Evolutionary conservation across 83 land plant genomes (phyloP).

Genomic region (Picea mariana): DNA sequence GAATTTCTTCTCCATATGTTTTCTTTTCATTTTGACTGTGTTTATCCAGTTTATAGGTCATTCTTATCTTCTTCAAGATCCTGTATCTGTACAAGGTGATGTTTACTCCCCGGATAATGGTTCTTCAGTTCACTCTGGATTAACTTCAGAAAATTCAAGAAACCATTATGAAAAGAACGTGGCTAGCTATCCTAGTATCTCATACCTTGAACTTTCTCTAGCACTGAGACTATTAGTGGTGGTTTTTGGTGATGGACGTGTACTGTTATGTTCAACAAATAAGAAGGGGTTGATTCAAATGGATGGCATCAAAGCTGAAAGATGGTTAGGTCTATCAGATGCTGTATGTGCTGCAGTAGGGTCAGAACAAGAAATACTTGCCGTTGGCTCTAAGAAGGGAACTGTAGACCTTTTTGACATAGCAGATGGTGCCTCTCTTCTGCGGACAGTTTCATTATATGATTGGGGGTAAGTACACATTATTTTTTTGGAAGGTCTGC

Average conservation of each 20-base stretch:
- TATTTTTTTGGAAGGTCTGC: not conserved
- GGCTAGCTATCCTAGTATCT: slow-evolving; percentile 31
- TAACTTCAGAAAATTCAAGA: not conserved
- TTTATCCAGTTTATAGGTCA: slow-evolving; percentile 45
- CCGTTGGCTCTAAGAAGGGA: slow-evolving; percentile 85
- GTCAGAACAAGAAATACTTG: slow-evolving; percentile 82
- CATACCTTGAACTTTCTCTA: slow-evolving; percentile 69
- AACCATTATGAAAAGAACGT: slow-evolving; percentile 14
- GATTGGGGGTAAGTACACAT: slow-evolving; percentile 92
- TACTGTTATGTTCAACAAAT: slow-evolving; percentile 68
- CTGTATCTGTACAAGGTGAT: slow-evolving; percentile 13
- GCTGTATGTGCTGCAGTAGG: slow-evolving; percentile 85
- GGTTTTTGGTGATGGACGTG: slow-evolving; percentile 66
- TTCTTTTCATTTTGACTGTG: slow-evolving; percentile 10
- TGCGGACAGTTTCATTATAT: slow-evolving; percentile 87
- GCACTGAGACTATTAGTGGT: slow-evolving; percentile 66
- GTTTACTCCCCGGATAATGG: slow-evolving; percentile 29
- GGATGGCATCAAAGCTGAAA: slow-evolving; percentile 68
- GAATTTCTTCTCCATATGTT: not conserved
- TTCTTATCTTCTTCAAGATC: slow-evolving; percentile 26
- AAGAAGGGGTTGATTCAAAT: slow-evolving; percentile 70
- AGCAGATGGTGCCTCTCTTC: slow-evolving; percentile 60
- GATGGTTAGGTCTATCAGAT: slow-evolving; percentile 68
- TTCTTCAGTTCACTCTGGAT: slow-evolving; percentile 18
- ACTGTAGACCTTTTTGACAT: slow-evolving; percentile 86